Percentiles rank a stretch among this genome's conserved stretches.
phyloP scores from a whole-genome alignment of 2,329 filamentous ascomycete species.

The Aspergillus neotritici region DNA sequence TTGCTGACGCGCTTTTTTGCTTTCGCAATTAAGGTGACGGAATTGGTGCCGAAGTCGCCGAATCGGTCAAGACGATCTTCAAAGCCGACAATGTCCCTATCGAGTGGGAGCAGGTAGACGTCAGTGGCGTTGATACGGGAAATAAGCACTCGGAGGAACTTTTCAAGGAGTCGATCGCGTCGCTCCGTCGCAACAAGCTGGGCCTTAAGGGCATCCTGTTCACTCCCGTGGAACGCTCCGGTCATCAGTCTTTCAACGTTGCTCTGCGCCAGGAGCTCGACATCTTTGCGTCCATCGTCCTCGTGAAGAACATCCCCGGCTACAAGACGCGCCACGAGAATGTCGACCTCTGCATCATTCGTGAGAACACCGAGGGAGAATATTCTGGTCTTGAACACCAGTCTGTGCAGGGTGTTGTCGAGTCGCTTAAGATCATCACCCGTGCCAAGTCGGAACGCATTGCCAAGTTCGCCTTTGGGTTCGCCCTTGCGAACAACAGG shows the following conservation, averaged over 20 bases:
- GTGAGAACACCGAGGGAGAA: conserved; percentile 99
- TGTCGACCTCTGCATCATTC: conserved; percentile 98
- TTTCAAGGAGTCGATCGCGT: conserved; percentile 92
- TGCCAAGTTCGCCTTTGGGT: conserved; percentile 96
- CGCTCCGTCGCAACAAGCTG: conserved; percentile 96
- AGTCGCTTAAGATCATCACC: conserved; percentile 99
- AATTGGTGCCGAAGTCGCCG: conserved; percentile 95
- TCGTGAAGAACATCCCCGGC: conserved; percentile 99
- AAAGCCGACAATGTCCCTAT: conserved; percentile 98
- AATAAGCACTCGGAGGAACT: conserved; percentile 86
- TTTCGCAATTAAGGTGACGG: conserved; percentile 60
- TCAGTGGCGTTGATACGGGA: conserved; percentile 80
- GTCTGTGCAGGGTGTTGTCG: conserved; percentile 90
- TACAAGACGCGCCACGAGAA: conserved; percentile 96
- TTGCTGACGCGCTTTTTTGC: conserved; percentile 10
- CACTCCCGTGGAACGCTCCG: conserved; percentile 92
- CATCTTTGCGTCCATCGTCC: conserved; percentile 95
- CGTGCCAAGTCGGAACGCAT: conserved; percentile 98
- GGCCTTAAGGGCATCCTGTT: conserved; percentile 98
- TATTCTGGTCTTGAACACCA: conserved; percentile 99
- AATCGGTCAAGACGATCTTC: conserved; percentile 98
- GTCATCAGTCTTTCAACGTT: conserved; percentile 99
- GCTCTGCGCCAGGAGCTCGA: conserved; percentile 98
- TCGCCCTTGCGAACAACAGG: conserved; percentile 96
- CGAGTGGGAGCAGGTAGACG: conserved; percentile 98